Conservation (phyloP, 306 rosid species). For the Sindora glabra region DNA sequence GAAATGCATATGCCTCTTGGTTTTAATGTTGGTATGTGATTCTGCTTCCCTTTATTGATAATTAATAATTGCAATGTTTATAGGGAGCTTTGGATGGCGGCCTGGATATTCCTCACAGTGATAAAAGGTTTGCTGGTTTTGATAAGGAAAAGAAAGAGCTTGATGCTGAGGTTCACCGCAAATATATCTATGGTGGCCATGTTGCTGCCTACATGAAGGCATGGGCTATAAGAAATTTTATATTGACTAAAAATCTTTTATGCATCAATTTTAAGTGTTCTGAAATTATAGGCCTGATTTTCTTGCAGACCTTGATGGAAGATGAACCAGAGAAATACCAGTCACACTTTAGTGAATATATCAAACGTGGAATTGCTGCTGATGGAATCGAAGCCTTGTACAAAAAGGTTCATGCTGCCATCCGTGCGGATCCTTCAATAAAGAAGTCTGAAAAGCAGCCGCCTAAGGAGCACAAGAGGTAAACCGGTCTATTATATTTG, state of each 20-base stretch:
- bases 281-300: too few species aligned
- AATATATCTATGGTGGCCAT: slow-evolving; percentile 71
- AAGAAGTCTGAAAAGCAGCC: slow-evolving; percentile 53
- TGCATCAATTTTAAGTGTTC: too few species aligned
- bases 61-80: too few species aligned
- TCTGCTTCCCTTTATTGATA: too few species aligned
- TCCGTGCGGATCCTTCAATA: slow-evolving; percentile 47
- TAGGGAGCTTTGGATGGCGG: slow-evolving; percentile 97
- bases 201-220: slow-evolving; percentile 70
- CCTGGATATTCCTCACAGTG: slow-evolving; percentile 83
- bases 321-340: slow-evolving; percentile 82
- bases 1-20: too few species aligned
- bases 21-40: too few species aligned
- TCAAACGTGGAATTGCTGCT: slow-evolving; percentile 51
- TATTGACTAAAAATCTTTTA: not conserved
- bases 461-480: slow-evolving; percentile 60
- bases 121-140: slow-evolving; percentile 85
- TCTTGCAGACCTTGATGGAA: slow-evolving; percentile 44
- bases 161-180: slow-evolving; percentile 77
- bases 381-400: slow-evolving; percentile 56
- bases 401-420: slow-evolving; percentile 86
- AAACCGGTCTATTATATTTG: too few species aligned
- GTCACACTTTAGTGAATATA: slow-evolving; percentile 56
- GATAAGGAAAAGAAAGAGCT: slow-evolving; percentile 62
- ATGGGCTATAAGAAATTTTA: not conserved